A percentile compares a stretch with the other conserved stretches of the same genome.
These are phyloP conservation scores for Amanita rubescens DNA, from an alignment of 768 basidiomycete genomes.

Conservation along the genomic window DNA sequence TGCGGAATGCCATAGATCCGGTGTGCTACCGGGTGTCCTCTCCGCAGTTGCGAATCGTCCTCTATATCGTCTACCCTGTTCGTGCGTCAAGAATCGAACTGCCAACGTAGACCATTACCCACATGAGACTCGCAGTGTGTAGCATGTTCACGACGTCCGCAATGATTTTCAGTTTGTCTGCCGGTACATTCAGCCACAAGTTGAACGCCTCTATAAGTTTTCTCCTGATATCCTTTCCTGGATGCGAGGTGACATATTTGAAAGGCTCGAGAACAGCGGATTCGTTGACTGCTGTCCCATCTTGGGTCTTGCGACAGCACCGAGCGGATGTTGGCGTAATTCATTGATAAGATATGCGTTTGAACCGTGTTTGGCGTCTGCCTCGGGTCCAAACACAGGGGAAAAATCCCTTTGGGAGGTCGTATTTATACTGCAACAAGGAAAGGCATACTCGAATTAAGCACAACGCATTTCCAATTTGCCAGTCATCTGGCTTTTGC, in stretches of 20 bases:
- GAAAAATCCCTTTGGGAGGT: no score
- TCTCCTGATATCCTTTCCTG: conserved; percentile 89
- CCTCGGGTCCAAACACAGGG: no score
- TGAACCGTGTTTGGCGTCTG: no score
- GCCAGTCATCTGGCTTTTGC: no score
- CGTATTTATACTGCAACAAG: no score
- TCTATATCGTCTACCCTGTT: conserved; percentile 90
- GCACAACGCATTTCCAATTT: no score
- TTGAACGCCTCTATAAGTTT: conserved; percentile 93
- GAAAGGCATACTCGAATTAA: no score
- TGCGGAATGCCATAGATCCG: conserved; percentile 96
- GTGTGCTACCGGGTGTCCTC: conserved; percentile 89
- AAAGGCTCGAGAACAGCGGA: conserved; percentile 78
- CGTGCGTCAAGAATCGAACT: background rate
- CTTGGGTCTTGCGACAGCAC: background rate
- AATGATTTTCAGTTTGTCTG: conserved; percentile 63
- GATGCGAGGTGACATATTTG: conserved; percentile 72
- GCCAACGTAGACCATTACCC: conserved; percentile 15
- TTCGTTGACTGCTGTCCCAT: conserved; percentile 2
- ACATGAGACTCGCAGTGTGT: conserved; percentile 92
- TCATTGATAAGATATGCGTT: conserved; percentile 3
- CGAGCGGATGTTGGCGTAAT: conserved; percentile 5
- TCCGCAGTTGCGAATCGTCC: conserved; percentile 78
- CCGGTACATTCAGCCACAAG: conserved; percentile 78
- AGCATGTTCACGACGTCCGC: conserved; percentile 86